Conservation (phyloP, 2,329 filamentous ascomycete species). For the Verticillium nubilum region DNA sequence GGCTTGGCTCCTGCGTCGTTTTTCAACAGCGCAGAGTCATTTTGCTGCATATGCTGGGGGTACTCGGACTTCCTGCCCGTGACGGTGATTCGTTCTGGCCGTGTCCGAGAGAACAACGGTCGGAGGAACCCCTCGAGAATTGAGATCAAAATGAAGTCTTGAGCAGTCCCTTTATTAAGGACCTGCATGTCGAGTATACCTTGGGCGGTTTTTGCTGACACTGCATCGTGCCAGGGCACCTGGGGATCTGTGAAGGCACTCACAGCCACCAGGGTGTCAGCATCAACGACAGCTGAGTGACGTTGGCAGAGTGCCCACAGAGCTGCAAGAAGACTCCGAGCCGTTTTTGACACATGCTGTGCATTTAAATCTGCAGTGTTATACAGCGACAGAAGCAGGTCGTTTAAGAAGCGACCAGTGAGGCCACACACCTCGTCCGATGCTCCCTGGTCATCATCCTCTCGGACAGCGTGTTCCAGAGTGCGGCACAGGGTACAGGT, state of each 20-base stretch:
- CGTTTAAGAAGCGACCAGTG: neutral
- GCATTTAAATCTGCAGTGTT: neutral
- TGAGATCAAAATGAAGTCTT: slow-evolving; percentile 43
- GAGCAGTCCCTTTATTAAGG: slow-evolving; percentile 11
- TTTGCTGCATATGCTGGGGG: slow-evolving; percentile 22
- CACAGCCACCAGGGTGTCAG: neutral
- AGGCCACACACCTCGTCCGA: neutral
- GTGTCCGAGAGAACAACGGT: slow-evolving; percentile 58
- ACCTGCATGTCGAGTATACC: neutral
- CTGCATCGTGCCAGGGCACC: neutral
- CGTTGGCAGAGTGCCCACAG: neutral
- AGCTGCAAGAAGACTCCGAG: neutral
- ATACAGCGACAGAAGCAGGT: neutral
- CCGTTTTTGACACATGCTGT: neutral
- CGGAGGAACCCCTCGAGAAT: slow-evolving; percentile 60
- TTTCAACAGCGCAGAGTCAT: neutral
- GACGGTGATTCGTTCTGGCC: slow-evolving; percentile 47
- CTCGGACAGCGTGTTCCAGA: neutral
- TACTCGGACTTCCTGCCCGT: slow-evolving; percentile 50
- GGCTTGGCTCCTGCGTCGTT: neutral
- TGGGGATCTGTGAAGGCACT: neutral
- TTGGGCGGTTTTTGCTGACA: neutral
- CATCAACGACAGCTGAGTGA: neutral
- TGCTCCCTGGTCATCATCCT: neutral
- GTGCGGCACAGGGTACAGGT: neutral